A percentile compares a stretch with the other conserved stretches of the same genome.
phyloP scores from a whole-genome alignment of 495 filamentous ascomycete species.

The Mytilinidion resinicola region DNA sequence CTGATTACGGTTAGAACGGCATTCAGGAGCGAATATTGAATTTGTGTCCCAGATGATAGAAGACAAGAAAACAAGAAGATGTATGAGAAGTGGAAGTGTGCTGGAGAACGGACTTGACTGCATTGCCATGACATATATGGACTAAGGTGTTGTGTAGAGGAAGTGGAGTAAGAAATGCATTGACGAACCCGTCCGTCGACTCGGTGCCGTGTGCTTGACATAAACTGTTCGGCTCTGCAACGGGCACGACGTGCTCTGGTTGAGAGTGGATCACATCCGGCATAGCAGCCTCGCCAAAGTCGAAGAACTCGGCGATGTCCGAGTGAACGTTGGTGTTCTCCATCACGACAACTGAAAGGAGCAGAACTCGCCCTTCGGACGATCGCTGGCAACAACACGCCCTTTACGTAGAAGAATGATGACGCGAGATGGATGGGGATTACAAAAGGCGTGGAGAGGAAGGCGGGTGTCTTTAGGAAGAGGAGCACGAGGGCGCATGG shows the following conservation, averaged over 20 bases:
- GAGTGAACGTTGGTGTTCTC: conserved; percentile 11
- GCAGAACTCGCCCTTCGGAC: background rate
- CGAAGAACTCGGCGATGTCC: conserved; percentile 30
- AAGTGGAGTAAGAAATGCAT: background rate
- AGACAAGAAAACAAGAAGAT: background rate
- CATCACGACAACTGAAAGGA: conserved; percentile 10
- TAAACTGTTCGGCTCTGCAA: background rate
- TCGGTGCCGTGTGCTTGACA: conserved; percentile 20
- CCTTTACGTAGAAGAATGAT: background rate
- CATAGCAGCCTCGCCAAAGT: conserved; percentile 28
- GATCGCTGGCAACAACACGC: background rate
- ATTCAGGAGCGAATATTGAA: background rate
- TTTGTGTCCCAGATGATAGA: background rate
- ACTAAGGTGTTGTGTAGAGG: no score
- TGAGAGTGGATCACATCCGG: conserved; percentile 14
- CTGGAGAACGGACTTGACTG: background rate
- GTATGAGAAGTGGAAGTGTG: background rate
- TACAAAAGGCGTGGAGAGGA: background rate
- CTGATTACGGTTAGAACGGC: conserved; percentile 16
- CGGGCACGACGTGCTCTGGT: background rate
- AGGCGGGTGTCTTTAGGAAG: background rate
- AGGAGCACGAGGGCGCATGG: background rate
- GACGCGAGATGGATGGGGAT: background rate
- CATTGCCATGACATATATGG: background rate
- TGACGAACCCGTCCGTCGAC: conserved; percentile 8